A percentile compares a stretch with the other conserved stretches of the same genome.
phyloP scores from a whole-genome alignment of 73 alveolate genomes.

The Breviolum minutum region DNA sequence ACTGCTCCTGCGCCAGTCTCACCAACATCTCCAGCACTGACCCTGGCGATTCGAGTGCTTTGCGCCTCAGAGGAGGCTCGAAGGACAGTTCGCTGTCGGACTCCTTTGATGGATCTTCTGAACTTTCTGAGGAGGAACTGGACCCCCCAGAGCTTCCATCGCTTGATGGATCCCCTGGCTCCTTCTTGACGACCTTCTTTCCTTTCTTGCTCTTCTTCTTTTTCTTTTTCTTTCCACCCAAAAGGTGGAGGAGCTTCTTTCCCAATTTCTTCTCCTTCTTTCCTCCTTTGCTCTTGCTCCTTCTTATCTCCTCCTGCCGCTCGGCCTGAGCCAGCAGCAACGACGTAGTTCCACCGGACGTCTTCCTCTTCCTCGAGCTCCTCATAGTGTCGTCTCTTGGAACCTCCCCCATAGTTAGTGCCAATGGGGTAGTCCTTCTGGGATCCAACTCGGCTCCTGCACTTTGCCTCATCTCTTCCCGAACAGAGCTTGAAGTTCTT shows the following conservation, averaged over 20 bases:
- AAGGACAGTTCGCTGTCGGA: not conserved
- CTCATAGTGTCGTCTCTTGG: not conserved
- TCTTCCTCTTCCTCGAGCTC: not conserved
- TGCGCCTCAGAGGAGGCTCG: not conserved
- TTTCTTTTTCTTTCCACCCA: not conserved
- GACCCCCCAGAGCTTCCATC: not conserved
- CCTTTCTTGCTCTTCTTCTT: not conserved
- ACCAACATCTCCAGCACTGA: not conserved
- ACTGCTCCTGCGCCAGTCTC: not conserved
- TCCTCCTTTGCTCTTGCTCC: not conserved
- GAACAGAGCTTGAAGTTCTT: not conserved
- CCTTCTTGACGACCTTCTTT: not conserved
- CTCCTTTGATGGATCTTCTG: not conserved
- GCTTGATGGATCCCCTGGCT: too few relatives aligned
- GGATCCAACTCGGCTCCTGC: not conserved
- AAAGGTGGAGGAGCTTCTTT: not conserved
- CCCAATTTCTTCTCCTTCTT: not conserved
- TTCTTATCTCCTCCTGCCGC: not conserved
- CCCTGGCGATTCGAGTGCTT: not conserved
- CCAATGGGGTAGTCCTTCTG: not conserved
- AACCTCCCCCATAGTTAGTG: not conserved
- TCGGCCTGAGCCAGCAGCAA: constrained; percentile 15
- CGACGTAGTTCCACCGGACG: not conserved
- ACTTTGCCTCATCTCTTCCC: not conserved
- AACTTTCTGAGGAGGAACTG: not conserved